These are phyloP conservation scores for Ophiostoma australiae DNA, from an alignment of 2,329 filamentous ascomycete species.

Conservation along the genomic window DNA sequence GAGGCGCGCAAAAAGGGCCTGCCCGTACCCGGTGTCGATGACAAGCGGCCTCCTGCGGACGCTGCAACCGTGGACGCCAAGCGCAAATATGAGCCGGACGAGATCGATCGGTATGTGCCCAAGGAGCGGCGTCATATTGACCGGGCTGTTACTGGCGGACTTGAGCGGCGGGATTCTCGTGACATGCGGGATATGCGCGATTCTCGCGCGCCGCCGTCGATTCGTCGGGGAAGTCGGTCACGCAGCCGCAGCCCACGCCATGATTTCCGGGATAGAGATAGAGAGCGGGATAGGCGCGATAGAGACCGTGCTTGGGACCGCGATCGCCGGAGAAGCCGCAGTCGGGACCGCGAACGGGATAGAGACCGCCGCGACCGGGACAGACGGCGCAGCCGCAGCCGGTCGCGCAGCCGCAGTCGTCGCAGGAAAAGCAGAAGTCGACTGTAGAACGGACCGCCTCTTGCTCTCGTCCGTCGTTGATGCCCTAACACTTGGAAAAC, in stretches of 20 bases:
- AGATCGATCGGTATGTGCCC: constrained; percentile 48
- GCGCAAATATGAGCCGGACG: constrained; percentile 38
- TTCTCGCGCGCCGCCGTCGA: constrained; percentile 24
- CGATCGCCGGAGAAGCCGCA: constrained; percentile 23
- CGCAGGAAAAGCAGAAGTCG: constrained; percentile 32
- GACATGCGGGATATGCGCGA: constrained; percentile 17
- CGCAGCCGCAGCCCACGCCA: constrained; percentile 22
- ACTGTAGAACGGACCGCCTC: background rate
- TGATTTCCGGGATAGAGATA: constrained; percentile 30
- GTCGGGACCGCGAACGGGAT: constrained; percentile 23
- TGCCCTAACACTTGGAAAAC: background rate
- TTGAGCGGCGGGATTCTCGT: constrained; percentile 24
- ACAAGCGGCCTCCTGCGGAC: constrained; percentile 40
- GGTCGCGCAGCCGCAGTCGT: constrained; percentile 28
- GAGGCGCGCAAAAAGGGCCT: constrained; percentile 57
- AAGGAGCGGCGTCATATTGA: constrained; percentile 38
- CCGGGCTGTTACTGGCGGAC: constrained; percentile 30
- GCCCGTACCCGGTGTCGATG: constrained; percentile 54
- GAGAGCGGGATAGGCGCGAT: constrained; percentile 26
- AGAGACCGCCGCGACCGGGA: constrained; percentile 25
- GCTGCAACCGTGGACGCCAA: constrained; percentile 40
- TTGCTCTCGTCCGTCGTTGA: no score
- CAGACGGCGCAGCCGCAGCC: constrained; percentile 31
- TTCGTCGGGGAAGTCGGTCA: constrained; percentile 19
- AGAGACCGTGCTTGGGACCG: constrained; percentile 27